Percentiles rank a stretch among this genome's conserved stretches.
phyloP scores from a whole-genome alignment of 805 yeast genomes.

The Saccharomycodes ludwigii region DNA sequence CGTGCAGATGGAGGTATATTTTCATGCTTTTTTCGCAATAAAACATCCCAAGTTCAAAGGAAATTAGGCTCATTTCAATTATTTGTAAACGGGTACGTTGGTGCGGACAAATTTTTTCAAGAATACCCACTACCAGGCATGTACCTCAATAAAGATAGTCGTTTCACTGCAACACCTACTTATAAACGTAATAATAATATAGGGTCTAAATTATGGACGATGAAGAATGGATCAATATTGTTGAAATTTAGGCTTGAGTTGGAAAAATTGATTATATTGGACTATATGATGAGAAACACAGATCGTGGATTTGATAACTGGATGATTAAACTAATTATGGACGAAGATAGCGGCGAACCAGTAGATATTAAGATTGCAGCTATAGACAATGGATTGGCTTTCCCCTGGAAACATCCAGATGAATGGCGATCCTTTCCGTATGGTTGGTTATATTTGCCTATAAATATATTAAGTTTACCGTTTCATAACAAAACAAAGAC shows the following conservation, averaged over 20 bases:
- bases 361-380: conserved; percentile 44
- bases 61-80: conserved; percentile 61
- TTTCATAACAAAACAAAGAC: conserved; percentile 42
- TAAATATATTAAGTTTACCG: conserved; percentile 53
- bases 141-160: conserved; percentile 9
- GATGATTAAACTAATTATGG: conserved; percentile 42
- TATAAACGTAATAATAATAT: background rate
- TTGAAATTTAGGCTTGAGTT: conserved; percentile 45
- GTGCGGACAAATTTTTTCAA: conserved; percentile 48
- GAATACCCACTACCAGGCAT: conserved; percentile 43
- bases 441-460: conserved; percentile 65
- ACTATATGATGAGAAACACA: conserved; percentile 62
- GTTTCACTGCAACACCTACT: conserved; percentile 7
- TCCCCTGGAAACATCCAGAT: conserved; percentile 76
- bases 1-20: background rate
- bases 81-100: conserved; percentile 44
- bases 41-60: conserved; percentile 7
- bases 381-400: conserved; percentile 62
- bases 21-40: background rate
- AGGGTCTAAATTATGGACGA: background rate
- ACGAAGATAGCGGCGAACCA: conserved; percentile 24
- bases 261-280: conserved; percentile 58
- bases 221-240: conserved; percentile 32
- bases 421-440: conserved; percentile 72
- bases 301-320: conserved; percentile 67